Evolutionary conservation across 345 rosid species (phyloP).

Genomic region (Triadica sebifera): DNA sequence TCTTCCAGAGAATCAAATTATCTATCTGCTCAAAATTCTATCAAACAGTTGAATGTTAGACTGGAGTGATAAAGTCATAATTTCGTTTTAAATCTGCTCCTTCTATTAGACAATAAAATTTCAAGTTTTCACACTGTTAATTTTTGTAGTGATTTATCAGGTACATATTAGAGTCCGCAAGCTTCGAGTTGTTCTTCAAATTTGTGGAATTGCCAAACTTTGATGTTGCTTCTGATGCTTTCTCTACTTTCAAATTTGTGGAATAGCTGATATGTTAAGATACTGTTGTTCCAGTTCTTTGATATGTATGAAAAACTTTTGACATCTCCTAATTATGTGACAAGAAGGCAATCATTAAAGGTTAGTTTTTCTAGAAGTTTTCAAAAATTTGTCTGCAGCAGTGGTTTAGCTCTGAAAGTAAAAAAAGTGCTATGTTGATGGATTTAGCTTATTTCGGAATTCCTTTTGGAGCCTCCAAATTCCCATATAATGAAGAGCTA

Average conservation of each 20-base stretch:
- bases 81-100: slow-evolving; percentile 10
- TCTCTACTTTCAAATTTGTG: slow-evolving; percentile 97
- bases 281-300: slow-evolving; percentile 75
- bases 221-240: slow-evolving; percentile 97
- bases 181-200: slow-evolving; percentile 93
- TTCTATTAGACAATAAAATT: slow-evolving; percentile 11
- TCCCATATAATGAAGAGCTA: slow-evolving; percentile 89
- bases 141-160: slow-evolving; percentile 69
- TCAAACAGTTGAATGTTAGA: slow-evolving; percentile 1
- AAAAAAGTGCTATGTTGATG: slow-evolving; percentile 20
- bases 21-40: background rate
- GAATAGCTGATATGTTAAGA: slow-evolving; percentile 26
- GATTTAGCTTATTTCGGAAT: slow-evolving; percentile 83
- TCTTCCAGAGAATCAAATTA: background rate
- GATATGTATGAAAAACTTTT: slow-evolving; percentile 73
- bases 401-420: slow-evolving; percentile 11
- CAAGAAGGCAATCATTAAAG: slow-evolving; percentile 96
- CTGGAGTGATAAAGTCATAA: background rate
- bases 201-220: slow-evolving; percentile 90
- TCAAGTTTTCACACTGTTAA: slow-evolving; percentile 33
- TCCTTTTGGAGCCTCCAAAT: slow-evolving; percentile 85
- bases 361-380: slow-evolving; percentile 39
- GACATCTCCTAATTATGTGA: slow-evolving; percentile 88
- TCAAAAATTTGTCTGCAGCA: slow-evolving; percentile 4
- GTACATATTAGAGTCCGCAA: slow-evolving; percentile 87